phyloP scores from a whole-genome alignment of 306 rosid genomes.

The Trifolium fragiferum region DNA sequence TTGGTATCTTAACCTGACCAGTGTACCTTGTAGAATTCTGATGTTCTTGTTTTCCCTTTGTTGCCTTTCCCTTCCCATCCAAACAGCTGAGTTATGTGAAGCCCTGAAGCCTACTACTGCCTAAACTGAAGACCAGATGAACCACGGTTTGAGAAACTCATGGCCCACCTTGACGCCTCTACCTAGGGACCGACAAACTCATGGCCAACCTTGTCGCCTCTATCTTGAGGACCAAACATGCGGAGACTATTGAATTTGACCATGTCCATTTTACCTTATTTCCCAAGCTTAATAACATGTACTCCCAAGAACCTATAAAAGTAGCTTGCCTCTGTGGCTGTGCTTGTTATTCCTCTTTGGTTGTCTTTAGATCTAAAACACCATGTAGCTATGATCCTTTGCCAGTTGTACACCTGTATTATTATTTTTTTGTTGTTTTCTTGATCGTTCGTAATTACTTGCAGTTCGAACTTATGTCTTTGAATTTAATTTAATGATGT shows the following conservation, averaged over 20 bases:
- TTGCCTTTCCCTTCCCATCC: constrained; percentile 90
- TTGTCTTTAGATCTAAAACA: constrained; percentile 53
- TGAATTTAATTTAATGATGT: constrained; percentile 40
- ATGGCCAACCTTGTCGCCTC: constrained; percentile 89
- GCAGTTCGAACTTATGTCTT: constrained; percentile 46
- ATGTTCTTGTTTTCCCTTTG: constrained; percentile 88
- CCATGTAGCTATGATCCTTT: constrained; percentile 58
- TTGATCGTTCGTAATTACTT: constrained; percentile 23
- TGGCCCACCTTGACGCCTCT: constrained; percentile 92
- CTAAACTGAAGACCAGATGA: constrained; percentile 92
- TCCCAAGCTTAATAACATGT: constrained; percentile 73
- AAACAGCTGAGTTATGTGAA: constrained; percentile 97
- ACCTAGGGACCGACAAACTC: constrained; percentile 86
- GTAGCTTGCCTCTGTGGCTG: constrained; percentile 61
- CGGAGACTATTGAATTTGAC: constrained; percentile 64
- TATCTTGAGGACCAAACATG: constrained; percentile 76
- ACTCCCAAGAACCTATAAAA: constrained; percentile 76
- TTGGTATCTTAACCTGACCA: constrained; percentile 71
- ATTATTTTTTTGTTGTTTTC: constrained; percentile 39
- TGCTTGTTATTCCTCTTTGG: constrained; percentile 53
- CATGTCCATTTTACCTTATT: constrained; percentile 72
- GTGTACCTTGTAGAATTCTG: constrained; percentile 78
- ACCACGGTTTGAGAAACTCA: constrained; percentile 90
- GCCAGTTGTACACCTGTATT: constrained; percentile 50
- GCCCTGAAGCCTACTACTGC: constrained; percentile 94